These are phyloP conservation scores for Trichoderma erinaceum DNA, from an alignment of 495 filamentous ascomycete genomes.

Conservation along the genomic window DNA sequence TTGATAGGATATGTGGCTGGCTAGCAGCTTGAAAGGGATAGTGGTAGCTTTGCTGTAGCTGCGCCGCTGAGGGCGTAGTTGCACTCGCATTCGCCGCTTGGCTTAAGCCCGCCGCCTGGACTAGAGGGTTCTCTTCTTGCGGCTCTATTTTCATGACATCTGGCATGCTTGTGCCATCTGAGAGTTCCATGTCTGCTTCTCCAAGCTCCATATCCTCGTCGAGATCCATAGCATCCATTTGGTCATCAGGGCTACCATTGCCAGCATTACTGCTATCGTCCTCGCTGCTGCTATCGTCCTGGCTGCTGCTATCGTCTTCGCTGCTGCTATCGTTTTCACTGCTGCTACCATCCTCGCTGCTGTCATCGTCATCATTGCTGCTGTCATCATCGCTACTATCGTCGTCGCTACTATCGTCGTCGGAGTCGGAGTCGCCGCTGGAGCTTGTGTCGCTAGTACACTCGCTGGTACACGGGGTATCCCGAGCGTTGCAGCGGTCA, in stretches of 20 bases:
- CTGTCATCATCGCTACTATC: too few species aligned
- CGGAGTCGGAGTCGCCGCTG: neutral
- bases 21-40: neutral
- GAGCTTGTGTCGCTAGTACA: neutral
- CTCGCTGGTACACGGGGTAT: too few species aligned
- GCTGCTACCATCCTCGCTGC: neutral
- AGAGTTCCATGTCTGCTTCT: too few species aligned
- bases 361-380: too few species aligned
- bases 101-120: neutral
- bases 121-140: neutral
- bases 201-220: too few species aligned
- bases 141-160: neutral
- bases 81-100: constrained; percentile 1
- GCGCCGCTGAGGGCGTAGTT: neutral
- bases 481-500: too few species aligned
- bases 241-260: neutral
- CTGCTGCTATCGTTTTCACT: neutral
- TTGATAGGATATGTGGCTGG: neutral
- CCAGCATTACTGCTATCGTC: too few species aligned
- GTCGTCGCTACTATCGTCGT: too few species aligned
- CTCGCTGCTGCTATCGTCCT: too few species aligned
- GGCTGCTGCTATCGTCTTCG: too few species aligned
- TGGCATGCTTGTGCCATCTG: too few species aligned
- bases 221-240: neutral
- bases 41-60: neutral